Base-by-base conservation (phyloP, 2,329 filamentous ascomycete species). In the Pezicula neosporulosa region DNA sequence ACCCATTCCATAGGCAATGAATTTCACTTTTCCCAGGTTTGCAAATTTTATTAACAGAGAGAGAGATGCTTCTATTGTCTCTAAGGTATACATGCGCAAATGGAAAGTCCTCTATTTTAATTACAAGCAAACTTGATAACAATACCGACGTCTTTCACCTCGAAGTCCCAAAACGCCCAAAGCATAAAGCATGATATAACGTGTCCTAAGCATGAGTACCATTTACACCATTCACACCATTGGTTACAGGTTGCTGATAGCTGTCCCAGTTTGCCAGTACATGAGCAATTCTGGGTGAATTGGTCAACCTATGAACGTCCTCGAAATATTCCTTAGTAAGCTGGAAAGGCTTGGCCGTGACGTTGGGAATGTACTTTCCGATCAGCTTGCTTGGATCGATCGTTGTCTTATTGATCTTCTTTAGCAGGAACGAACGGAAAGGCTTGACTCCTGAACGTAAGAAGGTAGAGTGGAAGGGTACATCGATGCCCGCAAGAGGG, bases 391-490 rank as follows among this genome's bases (percentile, higher is more conserved):
- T 88, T 5, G 94, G 94, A 70, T 99, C 94, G 70, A 99, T 97
- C 49, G 89, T 95, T 21, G 92, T 97, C 84, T 96, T 96, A 81
- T 97, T 91, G 77, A 99, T 97, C 83, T 99, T 99, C 89, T 97
- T 99, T 63, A 97, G 86, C 68, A 99, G 73, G 83, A 99, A 99
- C 42, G 87, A 93, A 60, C 94, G 84, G 90, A 99, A 99, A 44
- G 95, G 94, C 81, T 99, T 99, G 72, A 99, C 94, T 64, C 94
- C 95, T 37, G 91, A 96, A 50, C 95, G 89, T 74, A 99, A 76
- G 81, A 99, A 99, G 16, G 94, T 99, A 63, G 89, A 94, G 81
- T 99, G 94, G 89, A 99, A 99, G 42, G 94, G 94, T 67, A 97
- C 95, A 65, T 99, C 94, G 63, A 99, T 99, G 57, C 95, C 95